These are phyloP conservation scores for Sequoiadendron giganteum DNA, from an alignment of 75 land plant species.

Conservation along the genomic window DNA sequence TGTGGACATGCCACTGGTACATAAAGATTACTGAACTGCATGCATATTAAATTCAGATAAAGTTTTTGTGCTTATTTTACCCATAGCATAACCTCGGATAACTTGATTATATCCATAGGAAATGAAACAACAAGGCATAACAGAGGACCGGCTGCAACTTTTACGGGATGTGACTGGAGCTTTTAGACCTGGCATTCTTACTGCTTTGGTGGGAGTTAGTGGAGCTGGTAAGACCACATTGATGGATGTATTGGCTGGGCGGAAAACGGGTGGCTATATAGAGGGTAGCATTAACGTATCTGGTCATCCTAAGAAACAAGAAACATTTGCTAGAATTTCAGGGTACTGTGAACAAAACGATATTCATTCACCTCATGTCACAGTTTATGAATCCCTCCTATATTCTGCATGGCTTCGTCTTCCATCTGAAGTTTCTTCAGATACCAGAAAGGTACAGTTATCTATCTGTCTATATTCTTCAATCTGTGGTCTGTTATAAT, in stretches of 20 bases:
- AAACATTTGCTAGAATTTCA: conserved; percentile 38
- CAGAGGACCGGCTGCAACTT: conserved; percentile 41
- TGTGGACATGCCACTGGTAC: conserved; percentile 46
- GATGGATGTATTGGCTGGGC: conserved; percentile 43
- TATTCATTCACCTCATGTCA: conserved; percentile 44
- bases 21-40: neutral
- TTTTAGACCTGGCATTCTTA: conserved; percentile 51
- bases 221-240: conserved; percentile 56
- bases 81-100: neutral
- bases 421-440: conserved; percentile 14
- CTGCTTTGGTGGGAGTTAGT: conserved; percentile 57
- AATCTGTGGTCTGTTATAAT: neutral
- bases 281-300: conserved; percentile 39
- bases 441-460: conserved; percentile 19
- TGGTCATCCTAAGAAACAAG: conserved; percentile 44
- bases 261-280: conserved; percentile 43
- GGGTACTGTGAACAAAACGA: conserved; percentile 51
- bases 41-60: neutral
- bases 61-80: neutral
- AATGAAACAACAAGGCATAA: conserved; percentile 37
- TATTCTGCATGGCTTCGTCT: conserved; percentile 51
- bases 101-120: conserved; percentile 17
- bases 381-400: conserved; percentile 40
- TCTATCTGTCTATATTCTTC: neutral
- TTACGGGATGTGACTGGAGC: conserved; percentile 48